Evolutionary conservation across 306 rosid genomes (phyloP).

Genomic region (Cicer chorassanicum): DNA sequence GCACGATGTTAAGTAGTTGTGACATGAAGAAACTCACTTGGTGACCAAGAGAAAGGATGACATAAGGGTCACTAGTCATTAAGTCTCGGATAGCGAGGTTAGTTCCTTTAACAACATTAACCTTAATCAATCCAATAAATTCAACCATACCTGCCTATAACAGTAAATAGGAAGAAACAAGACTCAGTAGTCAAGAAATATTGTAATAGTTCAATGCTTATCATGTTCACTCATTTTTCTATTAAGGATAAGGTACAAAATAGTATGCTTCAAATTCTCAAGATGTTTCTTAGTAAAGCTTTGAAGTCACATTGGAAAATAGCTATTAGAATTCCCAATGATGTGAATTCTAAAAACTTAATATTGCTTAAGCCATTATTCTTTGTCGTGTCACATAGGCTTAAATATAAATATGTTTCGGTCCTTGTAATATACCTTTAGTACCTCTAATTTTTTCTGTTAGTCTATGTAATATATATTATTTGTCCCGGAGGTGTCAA

Average conservation of each 20-base stretch:
- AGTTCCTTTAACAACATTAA: conserved; percentile 88
- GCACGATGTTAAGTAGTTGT: conserved; percentile 1
- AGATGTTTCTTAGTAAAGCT: not conserved
- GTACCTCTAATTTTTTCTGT: too few species aligned
- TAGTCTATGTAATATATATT: too few species aligned
- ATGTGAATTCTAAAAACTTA: not conserved
- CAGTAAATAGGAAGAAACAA: conserved; percentile 47
- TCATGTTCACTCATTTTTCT: not conserved
- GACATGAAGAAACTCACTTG: conserved; percentile 73
- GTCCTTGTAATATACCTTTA: too few species aligned
- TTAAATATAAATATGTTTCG: too few species aligned
- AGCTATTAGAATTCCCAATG: not conserved
- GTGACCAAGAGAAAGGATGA: conserved; percentile 80
- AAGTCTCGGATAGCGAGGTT: conserved; percentile 85
- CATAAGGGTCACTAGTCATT: conserved; percentile 91
- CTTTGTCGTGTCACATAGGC: not conserved
- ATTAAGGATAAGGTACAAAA: conserved; percentile 14
- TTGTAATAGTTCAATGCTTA: not conserved
- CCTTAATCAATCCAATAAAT: conserved; percentile 89
- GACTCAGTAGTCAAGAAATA: conserved; percentile 32
- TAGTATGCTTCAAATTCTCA: conserved; percentile 10
- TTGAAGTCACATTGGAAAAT: not conserved
- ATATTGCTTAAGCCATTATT: not conserved
- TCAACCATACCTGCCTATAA: conserved; percentile 97
- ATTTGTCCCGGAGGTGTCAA: too few species aligned